Base-by-base conservation (phyloP, 305 asterid species). In the Ajuga reptans region DNA sequence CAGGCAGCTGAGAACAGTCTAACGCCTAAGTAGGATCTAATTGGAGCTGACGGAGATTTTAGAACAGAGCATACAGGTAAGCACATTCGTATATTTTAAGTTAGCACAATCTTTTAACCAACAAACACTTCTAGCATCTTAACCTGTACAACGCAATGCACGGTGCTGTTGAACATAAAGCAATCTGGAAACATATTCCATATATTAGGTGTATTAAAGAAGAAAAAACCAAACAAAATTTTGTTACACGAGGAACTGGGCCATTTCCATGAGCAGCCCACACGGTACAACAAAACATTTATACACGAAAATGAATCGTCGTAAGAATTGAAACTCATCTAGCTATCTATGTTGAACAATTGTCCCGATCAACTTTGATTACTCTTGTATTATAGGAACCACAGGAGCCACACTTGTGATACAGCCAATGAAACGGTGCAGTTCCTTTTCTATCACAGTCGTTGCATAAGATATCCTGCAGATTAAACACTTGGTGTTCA, bases 371-470 rank as follows among this genome's bases (percentile, higher is more conserved):
- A 24, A 86, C 92, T 83, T 92, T 90, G 81, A 92, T 90, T 11
- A 90, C 96, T 80, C 98, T 71, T 54, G 98, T 88, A 57, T 85
- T 92, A 80, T 92, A 92, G 37, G 97, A 90, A 54, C 96, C 90
- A 36, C 98, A 90, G 49, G 29, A 73, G 50, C 89, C 83, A 76
- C 98, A 92, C 81, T 92, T 92, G 82, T 87, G 98, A 64, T 92
- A 92, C 77, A 92, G 72, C 98, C 98, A 92, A 59, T 92, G 97
- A 70, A 90, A 92, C 52, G 92, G 81, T 15, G 98, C 91, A 3
- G 78, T 78, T 70, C 97, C 98, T 72, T 81, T 92, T 77, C 64
- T 83, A 59, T 82, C 91, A 54, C 98, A 92, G 80, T 92, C 98
- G 8, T 90, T 87, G 87, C 98, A 92, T 79, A 92, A 75, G 62